Evolutionary conservation across 1,284 basidiomycete genomes (phyloP).

Genomic region (Naganishia albida): DNA sequence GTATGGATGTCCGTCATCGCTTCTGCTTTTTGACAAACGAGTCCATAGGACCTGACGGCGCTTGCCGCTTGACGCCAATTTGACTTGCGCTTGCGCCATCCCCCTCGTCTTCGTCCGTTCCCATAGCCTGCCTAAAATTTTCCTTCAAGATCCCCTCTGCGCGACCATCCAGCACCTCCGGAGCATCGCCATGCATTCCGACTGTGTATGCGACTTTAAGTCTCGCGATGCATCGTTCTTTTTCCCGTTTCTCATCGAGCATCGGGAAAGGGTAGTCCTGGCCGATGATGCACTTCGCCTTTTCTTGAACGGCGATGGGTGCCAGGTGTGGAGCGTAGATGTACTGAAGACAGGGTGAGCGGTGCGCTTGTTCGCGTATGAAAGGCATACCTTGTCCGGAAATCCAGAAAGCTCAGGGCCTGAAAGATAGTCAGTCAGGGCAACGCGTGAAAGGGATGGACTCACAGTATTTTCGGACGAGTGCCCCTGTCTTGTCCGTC

Average conservation of each 20-base stretch:
- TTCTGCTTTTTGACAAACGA: conserved; percentile 42
- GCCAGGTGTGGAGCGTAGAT: conserved; percentile 55
- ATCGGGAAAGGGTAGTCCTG: conserved; percentile 54
- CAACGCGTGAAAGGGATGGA: neutral
- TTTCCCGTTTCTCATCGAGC: conserved; percentile 51
- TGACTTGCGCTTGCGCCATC: conserved; percentile 36
- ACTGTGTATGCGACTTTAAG: conserved; percentile 51
- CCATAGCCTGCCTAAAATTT: conserved; percentile 31
- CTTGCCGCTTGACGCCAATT: conserved; percentile 39
- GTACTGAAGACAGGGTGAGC: conserved; percentile 38
- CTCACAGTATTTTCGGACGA: conserved; percentile 56
- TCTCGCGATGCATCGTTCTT: conserved; percentile 45
- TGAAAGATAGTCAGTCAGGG: conserved; percentile 15
- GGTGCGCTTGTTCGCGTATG: neutral
- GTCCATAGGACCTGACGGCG: conserved; percentile 36
- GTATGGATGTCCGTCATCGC: neutral
- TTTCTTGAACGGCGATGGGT: conserved; percentile 48
- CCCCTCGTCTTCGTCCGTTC: conserved; percentile 32
- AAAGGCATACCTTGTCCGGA: conserved; percentile 52
- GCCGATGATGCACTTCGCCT: conserved; percentile 54
- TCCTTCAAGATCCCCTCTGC: conserved; percentile 39
- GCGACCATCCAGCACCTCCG: conserved; percentile 45
- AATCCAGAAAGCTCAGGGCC: conserved; percentile 54
- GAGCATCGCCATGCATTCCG: conserved; percentile 43
- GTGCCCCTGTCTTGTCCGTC: conserved; percentile 55